Percentiles rank a stretch among this genome's conserved stretches.
phyloP scores from a whole-genome alignment of 495 filamentous ascomycete genomes.

The Penicillium riverlandense region DNA sequence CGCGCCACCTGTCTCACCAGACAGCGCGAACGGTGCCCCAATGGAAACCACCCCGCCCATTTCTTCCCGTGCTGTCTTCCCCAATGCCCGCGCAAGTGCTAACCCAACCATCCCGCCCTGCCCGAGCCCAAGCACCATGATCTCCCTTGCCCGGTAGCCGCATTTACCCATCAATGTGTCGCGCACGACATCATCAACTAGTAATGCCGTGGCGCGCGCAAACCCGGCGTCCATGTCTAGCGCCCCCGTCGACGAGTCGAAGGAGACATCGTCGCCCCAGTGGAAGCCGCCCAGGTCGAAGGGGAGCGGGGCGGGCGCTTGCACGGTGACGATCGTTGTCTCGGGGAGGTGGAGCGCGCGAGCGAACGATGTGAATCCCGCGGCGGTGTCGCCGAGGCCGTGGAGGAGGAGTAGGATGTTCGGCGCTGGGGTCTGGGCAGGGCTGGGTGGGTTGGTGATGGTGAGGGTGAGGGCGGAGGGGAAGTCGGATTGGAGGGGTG shows the following conservation, averaged over 20 bases:
- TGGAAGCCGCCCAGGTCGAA: constrained; percentile 73
- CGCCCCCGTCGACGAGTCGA: constrained; percentile 53
- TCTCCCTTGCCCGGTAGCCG: constrained; percentile 59
- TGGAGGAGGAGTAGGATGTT: constrained; percentile 85
- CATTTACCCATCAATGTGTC: constrained; percentile 58
- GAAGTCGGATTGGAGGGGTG: constrained; percentile 43
- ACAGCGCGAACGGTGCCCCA: constrained; percentile 61
- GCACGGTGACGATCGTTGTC: constrained; percentile 69
- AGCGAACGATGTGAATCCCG: constrained; percentile 64
- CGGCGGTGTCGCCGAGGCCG: constrained; percentile 74
- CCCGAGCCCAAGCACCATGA: constrained; percentile 77
- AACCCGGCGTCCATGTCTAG: constrained; percentile 81
- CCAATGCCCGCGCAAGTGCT: constrained; percentile 40
- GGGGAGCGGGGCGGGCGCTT: constrained; percentile 66
- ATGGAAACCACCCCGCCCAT: constrained; percentile 66
- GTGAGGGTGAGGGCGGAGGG: constrained; percentile 37
- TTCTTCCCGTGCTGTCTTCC: background rate
- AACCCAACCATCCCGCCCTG: constrained; percentile 82
- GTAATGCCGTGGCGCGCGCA: constrained; percentile 36
- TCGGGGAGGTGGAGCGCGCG: constrained; percentile 71
- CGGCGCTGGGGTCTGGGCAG: constrained; percentile 34
- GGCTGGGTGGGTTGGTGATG: constrained; percentile 32
- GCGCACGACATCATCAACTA: constrained; percentile 52
- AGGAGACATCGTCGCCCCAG: constrained; percentile 84
- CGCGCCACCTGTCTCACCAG: constrained; percentile 26